Conservation (phyloP, 2,329 filamentous ascomycete genomes). For the Pseudogymnoascus sp. region DNA sequence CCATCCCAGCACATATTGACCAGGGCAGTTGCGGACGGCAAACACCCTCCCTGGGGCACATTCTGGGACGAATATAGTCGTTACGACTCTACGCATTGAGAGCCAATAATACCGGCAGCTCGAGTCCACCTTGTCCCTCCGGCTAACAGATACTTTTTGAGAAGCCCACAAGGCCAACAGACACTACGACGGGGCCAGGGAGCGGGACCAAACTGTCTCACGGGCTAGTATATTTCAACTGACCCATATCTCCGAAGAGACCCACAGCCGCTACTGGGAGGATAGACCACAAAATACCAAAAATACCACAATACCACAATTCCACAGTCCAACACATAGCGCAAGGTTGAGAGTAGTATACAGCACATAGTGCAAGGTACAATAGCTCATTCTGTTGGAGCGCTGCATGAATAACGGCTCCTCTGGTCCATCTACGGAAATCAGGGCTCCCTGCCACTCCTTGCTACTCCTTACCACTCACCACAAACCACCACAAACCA, state of each 20-base stretch:
- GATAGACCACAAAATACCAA: neutral
- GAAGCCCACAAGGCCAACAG: neutral
- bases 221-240: neutral
- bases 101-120: neutral
- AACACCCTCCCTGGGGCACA: neutral
- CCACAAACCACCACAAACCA: neutral
- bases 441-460: neutral
- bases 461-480: too few relatives aligned
- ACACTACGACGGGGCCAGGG: neutral
- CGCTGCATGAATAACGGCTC: neutral
- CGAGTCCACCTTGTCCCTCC: neutral
- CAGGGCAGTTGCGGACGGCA: neutral
- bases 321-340: neutral
- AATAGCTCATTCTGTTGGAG: neutral
- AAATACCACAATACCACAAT: neutral
- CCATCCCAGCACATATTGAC: neutral
- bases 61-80: neutral
- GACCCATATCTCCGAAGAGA: slow-evolving; percentile 4
- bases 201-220: neutral
- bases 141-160: neutral
- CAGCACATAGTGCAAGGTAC: neutral
- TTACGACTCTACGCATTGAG: neutral
- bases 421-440: neutral
- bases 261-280: neutral
- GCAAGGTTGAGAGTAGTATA: neutral